phyloP scores from a whole-genome alignment of 1,284 basidiomycete species.

The Nidula niveotomentosa region DNA sequence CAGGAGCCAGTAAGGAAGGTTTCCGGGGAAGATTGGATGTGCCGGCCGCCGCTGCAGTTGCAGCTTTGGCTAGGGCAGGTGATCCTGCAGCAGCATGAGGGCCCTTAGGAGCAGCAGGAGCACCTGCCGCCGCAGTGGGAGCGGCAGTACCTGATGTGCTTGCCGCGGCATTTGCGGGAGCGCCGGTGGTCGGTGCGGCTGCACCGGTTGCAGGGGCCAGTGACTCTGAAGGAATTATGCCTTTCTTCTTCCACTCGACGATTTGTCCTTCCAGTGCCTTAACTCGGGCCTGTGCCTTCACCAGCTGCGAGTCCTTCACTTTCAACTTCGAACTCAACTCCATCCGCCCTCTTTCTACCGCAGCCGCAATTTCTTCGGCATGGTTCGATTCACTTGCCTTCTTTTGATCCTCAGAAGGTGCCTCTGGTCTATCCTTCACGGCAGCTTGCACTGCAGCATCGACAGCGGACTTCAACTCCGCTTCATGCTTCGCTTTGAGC shows the following conservation, averaged over 20 bases:
- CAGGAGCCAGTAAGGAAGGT: constrained; percentile 9
- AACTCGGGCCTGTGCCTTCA: constrained; percentile 53
- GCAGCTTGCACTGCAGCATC: constrained; percentile 43
- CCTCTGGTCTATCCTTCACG: constrained; percentile 27
- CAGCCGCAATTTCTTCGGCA: constrained; percentile 55
- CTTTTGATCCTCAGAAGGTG: constrained; percentile 24
- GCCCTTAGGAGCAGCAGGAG: constrained; percentile 6
- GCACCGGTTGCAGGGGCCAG: constrained; percentile 16
- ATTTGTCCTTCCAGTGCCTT: constrained; percentile 69
- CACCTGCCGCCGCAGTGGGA: constrained; percentile 16
- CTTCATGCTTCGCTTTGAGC: constrained; percentile 50
- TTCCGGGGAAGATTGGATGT: constrained; percentile 20
- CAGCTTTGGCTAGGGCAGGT: constrained; percentile 11
- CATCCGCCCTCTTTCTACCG: constrained; percentile 65
- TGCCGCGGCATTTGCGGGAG: constrained; percentile 13
- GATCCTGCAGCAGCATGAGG: constrained; percentile 10
- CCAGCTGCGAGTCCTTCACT: constrained; percentile 67
- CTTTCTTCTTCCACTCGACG: constrained; percentile 50
- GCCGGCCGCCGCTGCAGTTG: constrained; percentile 17
- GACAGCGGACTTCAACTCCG: constrained; percentile 51
- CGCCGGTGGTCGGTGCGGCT: constrained; percentile 16
- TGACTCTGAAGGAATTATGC: constrained; percentile 36
- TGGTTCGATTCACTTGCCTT: constrained; percentile 38
- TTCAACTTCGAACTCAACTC: constrained; percentile 61
- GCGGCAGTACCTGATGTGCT: constrained; percentile 14